These are phyloP conservation scores for Aaosphaeria pasadenensis DNA, from an alignment of 2,329 filamentous ascomycete species.

Conservation along the genomic window DNA sequence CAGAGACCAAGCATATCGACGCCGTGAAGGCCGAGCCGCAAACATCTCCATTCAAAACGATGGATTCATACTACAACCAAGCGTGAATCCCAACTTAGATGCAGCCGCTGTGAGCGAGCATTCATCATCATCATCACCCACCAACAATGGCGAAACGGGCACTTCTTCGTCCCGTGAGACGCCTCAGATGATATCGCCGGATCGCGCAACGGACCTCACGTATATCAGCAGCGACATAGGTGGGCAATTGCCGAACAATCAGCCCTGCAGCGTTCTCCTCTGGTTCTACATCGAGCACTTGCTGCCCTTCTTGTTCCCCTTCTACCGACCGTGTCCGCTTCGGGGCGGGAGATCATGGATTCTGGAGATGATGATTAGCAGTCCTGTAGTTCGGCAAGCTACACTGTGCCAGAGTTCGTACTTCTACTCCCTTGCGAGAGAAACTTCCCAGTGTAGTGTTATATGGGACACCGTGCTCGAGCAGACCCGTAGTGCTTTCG, in stretches of 20 bases:
- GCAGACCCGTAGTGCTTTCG: constrained; percentile 8
- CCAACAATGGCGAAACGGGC: too few relatives aligned
- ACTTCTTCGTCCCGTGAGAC: too few relatives aligned
- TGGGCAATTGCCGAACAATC: too few relatives aligned
- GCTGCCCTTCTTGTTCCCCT: constrained; percentile 62
- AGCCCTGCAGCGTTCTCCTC: constrained; percentile 36
- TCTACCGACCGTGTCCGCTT: constrained; percentile 57
- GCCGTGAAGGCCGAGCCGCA: background rate
- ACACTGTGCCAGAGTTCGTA: constrained; percentile 50
- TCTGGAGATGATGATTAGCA: constrained; percentile 55
- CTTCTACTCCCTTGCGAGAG: constrained; percentile 39
- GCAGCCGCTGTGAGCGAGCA: too few relatives aligned
- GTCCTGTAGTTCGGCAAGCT: constrained; percentile 30
- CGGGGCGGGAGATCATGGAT: constrained; percentile 61
- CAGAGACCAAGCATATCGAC: constrained; percentile 3
- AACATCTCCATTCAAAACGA: background rate
- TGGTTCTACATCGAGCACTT: constrained; percentile 63
- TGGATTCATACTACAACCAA: background rate
- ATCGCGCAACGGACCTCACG: too few relatives aligned
- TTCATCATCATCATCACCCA: too few relatives aligned
- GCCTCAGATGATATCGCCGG: too few relatives aligned
- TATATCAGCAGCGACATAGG: too few relatives aligned
- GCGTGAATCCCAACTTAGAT: background rate
- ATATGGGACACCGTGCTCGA: constrained; percentile 6
- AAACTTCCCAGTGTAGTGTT: background rate